These are phyloP conservation scores for Phytophthora multivora DNA, from an alignment of 352 stramenopile genomes.

Conservation along the genomic window DNA sequence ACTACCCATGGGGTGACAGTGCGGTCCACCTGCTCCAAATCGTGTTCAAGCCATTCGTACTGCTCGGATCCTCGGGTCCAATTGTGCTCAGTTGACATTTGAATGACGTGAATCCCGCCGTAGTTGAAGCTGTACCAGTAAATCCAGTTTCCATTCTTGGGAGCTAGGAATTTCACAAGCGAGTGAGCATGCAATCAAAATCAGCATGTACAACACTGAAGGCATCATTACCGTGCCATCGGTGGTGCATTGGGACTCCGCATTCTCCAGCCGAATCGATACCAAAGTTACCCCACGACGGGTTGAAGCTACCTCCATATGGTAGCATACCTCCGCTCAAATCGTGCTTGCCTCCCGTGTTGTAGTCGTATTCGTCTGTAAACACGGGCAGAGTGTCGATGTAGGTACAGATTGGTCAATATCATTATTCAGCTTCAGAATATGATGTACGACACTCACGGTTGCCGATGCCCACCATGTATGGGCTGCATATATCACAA, in stretches of 20 bases:
- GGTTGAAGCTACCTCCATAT: conserved; percentile 60
- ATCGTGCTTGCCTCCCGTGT: conserved; percentile 53
- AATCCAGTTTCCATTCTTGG: conserved; percentile 64
- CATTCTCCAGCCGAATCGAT: conserved; percentile 70
- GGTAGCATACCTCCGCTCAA: conserved; percentile 51
- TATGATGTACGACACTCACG: conserved; percentile 40
- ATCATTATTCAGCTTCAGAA: too few species aligned
- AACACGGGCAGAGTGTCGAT: neutral
- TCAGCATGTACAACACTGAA: neutral
- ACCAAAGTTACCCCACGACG: conserved; percentile 70
- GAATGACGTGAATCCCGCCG: conserved; percentile 86
- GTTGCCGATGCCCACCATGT: conserved; percentile 83
- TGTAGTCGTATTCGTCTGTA: conserved; percentile 79
- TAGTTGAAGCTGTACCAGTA: conserved; percentile 94
- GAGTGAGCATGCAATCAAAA: conserved; percentile 1
- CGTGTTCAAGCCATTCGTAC: conserved; percentile 83
- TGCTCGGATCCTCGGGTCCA: conserved; percentile 85
- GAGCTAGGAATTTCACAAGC: conserved; percentile 38
- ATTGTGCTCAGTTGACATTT: conserved; percentile 92
- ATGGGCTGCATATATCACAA: conserved; percentile 43
- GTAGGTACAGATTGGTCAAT: too few species aligned
- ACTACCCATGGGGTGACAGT: conserved; percentile 90
- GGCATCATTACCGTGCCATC: conserved; percentile 60
- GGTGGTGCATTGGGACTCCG: conserved; percentile 67
- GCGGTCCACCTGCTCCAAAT: conserved; percentile 83